These are phyloP conservation scores for Diaporthe ampelina DNA, from an alignment of 2,329 filamentous ascomycete species.

Conservation along the genomic window DNA sequence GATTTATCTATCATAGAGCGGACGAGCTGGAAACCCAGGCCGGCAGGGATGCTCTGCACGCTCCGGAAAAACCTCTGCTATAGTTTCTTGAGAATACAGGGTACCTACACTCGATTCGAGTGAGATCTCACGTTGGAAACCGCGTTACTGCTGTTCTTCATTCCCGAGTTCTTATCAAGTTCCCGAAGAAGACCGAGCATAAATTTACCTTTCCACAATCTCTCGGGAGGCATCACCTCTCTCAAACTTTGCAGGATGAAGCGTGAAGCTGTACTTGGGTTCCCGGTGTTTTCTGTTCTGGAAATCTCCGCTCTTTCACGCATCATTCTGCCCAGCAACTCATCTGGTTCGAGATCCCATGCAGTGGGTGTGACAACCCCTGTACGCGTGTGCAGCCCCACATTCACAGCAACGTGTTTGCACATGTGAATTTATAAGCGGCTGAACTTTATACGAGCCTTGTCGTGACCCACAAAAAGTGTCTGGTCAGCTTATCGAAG, in stretches of 20 bases:
- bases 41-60: background rate
- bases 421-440: background rate
- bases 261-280: background rate
- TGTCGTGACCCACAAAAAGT: background rate
- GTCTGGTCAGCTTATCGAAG: background rate
- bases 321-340: no score
- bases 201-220: background rate
- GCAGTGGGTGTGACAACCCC: background rate
- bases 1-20: background rate
- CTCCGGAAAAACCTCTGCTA: background rate
- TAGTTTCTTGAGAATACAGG: background rate
- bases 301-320: background rate
- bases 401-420: background rate
- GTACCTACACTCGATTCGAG: background rate
- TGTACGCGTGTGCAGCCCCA: background rate
- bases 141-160: background rate
- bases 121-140: background rate
- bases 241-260: no score
- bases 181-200: background rate
- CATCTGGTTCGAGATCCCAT: no score
- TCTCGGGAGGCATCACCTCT: background rate
- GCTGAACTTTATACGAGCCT: background rate
- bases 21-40: background rate
- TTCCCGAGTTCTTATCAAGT: background rate
- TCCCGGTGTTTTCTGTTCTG: no score